A percentile compares a stretch with the other conserved stretches of the same genome.
Conservation (phyloP, 805 yeast genomes). For the Myxozyma monticola region DNA sequence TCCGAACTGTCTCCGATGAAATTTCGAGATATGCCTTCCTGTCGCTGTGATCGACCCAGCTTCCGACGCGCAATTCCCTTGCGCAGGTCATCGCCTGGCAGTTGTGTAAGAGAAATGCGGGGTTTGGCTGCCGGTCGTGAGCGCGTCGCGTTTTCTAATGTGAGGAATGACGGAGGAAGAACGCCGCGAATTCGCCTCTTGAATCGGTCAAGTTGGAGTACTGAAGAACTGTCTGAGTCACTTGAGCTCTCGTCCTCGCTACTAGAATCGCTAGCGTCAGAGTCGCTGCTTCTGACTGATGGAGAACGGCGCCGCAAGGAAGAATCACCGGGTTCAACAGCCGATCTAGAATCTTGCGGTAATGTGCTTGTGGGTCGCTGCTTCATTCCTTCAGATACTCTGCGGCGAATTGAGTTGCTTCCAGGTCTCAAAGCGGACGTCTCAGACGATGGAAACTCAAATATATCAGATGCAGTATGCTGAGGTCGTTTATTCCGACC, state of each 20-base stretch:
- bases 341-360: too few relatives aligned
- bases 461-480: too few relatives aligned
- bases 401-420: too few relatives aligned
- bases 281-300: too few relatives aligned
- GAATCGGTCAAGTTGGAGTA: slow-evolving; percentile 25
- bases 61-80: slow-evolving; percentile 31
- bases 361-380: too few relatives aligned
- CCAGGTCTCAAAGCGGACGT: too few relatives aligned
- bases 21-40: background rate
- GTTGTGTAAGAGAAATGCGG: background rate
- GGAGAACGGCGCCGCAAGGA: too few relatives aligned
- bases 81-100: slow-evolving; percentile 5
- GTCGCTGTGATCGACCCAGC: slow-evolving; percentile 9
- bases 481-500: too few relatives aligned
- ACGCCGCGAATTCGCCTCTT: slow-evolving; percentile 33
- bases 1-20: slow-evolving; percentile 21
- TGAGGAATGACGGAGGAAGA: slow-evolving; percentile 35
- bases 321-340: too few relatives aligned
- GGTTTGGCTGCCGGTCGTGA: background rate
- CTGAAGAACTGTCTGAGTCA: slow-evolving; percentile 9
- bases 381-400: too few relatives aligned
- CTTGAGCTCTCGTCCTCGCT: background rate
- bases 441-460: too few relatives aligned
- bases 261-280: too few relatives aligned
- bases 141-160: slow-evolving; percentile 22